phyloP scores from a whole-genome alignment of 23 red algal genomes.

The Agarophyton chilense region DNA sequence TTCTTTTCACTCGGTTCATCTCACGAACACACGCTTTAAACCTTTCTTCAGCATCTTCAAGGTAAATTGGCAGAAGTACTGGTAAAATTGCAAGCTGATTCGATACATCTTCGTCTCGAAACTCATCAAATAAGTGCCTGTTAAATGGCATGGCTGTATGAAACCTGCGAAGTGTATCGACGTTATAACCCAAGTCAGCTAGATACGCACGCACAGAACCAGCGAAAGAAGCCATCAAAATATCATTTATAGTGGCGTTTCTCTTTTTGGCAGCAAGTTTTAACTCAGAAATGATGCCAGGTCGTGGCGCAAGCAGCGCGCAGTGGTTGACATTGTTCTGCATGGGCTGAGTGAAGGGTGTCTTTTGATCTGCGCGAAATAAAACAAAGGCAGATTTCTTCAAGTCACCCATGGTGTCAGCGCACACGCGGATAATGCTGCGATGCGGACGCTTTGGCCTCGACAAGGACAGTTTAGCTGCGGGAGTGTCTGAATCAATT shows the following conservation, averaged over 20 bases:
- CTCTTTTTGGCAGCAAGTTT: neutral
- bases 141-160: constrained; percentile 50
- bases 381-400: neutral
- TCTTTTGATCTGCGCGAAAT: constrained; percentile 13
- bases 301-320: neutral
- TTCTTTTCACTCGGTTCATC: constrained; percentile 47
- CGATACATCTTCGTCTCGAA: constrained; percentile 14
- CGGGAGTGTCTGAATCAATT: neutral
- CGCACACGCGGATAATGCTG: neutral
- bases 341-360: constrained; percentile 22
- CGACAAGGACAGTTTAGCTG: neutral
- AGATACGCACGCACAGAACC: constrained; percentile 39
- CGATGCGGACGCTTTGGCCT: neutral
- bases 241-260: constrained; percentile 39
- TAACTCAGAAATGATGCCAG: neutral
- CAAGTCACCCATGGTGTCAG: neutral
- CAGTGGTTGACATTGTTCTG: constrained; percentile 16
- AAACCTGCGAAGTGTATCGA: neutral
- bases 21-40: neutral
- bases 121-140: constrained; percentile 35
- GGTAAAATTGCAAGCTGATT: constrained; percentile 50
- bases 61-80: neutral
- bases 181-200: neutral
- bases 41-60: neutral
- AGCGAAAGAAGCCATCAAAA: constrained; percentile 41